Percentiles rank a stretch among this genome's conserved stretches.
Evolutionary conservation across 2,329 filamentous ascomycete genomes (phyloP).

Genomic region (Ambrosiella cleistominuta): DNA sequence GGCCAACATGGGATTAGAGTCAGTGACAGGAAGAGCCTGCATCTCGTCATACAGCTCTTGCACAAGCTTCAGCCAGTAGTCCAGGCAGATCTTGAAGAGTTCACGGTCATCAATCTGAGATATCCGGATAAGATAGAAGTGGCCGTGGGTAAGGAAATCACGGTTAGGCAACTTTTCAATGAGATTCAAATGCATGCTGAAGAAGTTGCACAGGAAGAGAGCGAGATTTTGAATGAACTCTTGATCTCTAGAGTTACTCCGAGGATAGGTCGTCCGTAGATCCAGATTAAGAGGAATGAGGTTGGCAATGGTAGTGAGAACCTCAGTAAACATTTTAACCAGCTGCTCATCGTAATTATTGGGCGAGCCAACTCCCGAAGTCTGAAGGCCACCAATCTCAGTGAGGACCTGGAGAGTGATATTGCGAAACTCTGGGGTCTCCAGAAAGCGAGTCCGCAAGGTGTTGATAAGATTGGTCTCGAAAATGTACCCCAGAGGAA

Average conservation of each 20-base stretch:
- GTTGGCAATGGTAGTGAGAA: conserved; percentile 75
- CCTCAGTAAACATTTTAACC: conserved; percentile 96
- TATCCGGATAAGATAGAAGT: conserved; percentile 96
- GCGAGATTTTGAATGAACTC: conserved; percentile 96
- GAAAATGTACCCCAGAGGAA: conserved; percentile 94
- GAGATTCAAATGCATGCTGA: conserved; percentile 76
- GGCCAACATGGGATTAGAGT: conserved; percentile 77
- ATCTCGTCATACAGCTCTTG: conserved; percentile 98
- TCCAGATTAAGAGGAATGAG: conserved; percentile 86
- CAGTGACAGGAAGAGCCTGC: conserved; percentile 86
- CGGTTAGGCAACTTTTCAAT: conserved; percentile 92
- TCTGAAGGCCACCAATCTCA: conserved; percentile 87
- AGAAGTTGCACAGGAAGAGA: conserved; percentile 93
- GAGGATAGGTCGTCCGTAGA: conserved; percentile 76
- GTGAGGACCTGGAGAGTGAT: conserved; percentile 92
- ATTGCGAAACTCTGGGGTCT: conserved; percentile 89
- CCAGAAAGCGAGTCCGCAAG: conserved; percentile 76
- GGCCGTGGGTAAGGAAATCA: conserved; percentile 86
- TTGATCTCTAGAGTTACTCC: conserved; percentile 83
- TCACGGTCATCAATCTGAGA: conserved; percentile 97
- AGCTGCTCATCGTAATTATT: conserved; percentile 86
- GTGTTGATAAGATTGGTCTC: conserved; percentile 95
- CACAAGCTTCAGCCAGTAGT: conserved; percentile 98
- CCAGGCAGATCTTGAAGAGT: conserved; percentile 97
- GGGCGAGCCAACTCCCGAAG: conserved; percentile 47